A percentile compares a stretch with the other conserved stretches of the same genome.
Conservation (phyloP, 2,329 filamentous ascomycete species). For the Grosmannia serpens region DNA sequence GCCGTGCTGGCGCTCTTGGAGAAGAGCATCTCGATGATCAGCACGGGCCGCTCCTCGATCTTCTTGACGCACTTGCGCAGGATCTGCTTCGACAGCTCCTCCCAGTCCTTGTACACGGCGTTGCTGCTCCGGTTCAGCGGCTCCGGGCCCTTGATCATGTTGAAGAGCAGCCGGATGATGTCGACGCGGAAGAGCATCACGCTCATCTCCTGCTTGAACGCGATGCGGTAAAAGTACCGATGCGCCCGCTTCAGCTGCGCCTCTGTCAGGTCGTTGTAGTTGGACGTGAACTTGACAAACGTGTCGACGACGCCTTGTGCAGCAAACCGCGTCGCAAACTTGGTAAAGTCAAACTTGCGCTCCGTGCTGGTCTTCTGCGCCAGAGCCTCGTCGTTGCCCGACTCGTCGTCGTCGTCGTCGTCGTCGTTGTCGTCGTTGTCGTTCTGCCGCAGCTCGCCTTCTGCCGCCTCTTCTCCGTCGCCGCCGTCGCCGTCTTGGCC, state of each 20-base stretch:
- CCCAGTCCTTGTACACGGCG: constrained; percentile 74
- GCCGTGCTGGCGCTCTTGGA: constrained; percentile 78
- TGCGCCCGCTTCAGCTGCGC: constrained; percentile 83
- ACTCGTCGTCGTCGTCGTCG: constrained; percentile 50
- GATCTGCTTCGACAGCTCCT: constrained; percentile 76
- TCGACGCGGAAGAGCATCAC: constrained; percentile 85
- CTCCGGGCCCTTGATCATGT: constrained; percentile 82
- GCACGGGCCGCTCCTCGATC: constrained; percentile 70
- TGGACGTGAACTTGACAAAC: constrained; percentile 68
- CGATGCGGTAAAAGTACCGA: constrained; percentile 85
- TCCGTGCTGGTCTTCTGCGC: constrained; percentile 65
- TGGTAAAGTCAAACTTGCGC: constrained; percentile 85
- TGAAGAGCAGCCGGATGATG: constrained; percentile 77
- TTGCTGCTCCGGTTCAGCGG: constrained; percentile 59
- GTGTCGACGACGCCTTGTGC: constrained; percentile 81
- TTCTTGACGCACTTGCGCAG: constrained; percentile 74
- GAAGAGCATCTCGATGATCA: constrained; percentile 87
- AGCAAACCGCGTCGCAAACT: constrained; percentile 70
- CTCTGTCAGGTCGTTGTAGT: constrained; percentile 67
- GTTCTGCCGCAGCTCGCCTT: constrained; percentile 51
- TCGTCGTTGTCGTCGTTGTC: constrained; percentile 47
- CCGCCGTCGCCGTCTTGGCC: constrained; percentile 16
- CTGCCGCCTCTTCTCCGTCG: constrained; percentile 29
- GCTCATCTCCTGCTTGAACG: constrained; percentile 88
- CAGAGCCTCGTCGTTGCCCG: constrained; percentile 57